A percentile compares a stretch with the other conserved stretches of the same genome.
phyloP scores from a whole-genome alignment of 352 stramenopile species.

The Pythium rhizo-oryzae region DNA sequence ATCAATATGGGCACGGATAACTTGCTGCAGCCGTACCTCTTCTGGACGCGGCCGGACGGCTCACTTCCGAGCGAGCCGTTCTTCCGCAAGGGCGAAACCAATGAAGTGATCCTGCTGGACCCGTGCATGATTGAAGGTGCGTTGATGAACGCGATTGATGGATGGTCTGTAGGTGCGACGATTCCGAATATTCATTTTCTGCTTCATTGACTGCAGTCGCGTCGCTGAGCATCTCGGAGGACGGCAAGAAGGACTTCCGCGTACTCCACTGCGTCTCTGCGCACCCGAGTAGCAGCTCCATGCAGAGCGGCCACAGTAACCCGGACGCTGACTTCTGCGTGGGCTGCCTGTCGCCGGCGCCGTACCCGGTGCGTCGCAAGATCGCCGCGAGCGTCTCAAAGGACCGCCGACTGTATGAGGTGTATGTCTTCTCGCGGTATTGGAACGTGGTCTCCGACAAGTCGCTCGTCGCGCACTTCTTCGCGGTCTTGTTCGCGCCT shows the following conservation, averaged over 20 bases:
- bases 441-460: slow-evolving; percentile 83
- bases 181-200: not conserved
- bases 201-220: slow-evolving; percentile 37
- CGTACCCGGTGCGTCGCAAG: slow-evolving; percentile 32
- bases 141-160: not conserved
- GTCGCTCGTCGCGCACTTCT: slow-evolving; percentile 66
- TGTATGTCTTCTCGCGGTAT: slow-evolving; percentile 86
- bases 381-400: slow-evolving; percentile 12
- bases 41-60: slow-evolving; percentile 69
- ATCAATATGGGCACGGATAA: slow-evolving; percentile 79
- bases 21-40: slow-evolving; percentile 77
- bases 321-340: slow-evolving; percentile 49
- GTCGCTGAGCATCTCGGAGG: slow-evolving; percentile 64
- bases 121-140: slow-evolving; percentile 69
- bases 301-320: slow-evolving; percentile 29
- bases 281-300: slow-evolving; percentile 30
- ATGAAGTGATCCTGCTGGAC: slow-evolving; percentile 79
- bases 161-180: not conserved
- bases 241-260: slow-evolving; percentile 75
- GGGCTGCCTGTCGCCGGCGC: slow-evolving; percentile 60
- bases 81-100: slow-evolving; percentile 43
- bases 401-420: slow-evolving; percentile 36
- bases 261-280: slow-evolving; percentile 73
- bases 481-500: slow-evolving; percentile 59
- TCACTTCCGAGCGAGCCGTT: slow-evolving; percentile 64